phyloP scores from a whole-genome alignment of 331 rosid species.

The Erythrophleum ivorense region DNA sequence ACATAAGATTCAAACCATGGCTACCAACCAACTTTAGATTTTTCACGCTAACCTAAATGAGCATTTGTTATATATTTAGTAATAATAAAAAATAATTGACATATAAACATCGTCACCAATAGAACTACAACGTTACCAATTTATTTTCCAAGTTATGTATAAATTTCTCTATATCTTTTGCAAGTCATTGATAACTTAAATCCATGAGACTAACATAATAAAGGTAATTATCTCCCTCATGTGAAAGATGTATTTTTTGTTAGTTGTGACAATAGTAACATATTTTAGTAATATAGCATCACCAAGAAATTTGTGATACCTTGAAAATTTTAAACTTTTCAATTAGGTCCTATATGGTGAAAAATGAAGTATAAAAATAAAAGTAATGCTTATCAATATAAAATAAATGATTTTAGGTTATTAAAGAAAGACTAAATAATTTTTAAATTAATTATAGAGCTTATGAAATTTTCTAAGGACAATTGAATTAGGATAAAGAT shows the following conservation, averaged over 20 bases:
- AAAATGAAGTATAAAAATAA: too few relatives aligned
- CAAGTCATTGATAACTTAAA: constrained; percentile 30
- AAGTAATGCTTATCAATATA: too few relatives aligned
- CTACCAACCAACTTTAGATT: constrained; percentile 79
- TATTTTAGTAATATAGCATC: not conserved
- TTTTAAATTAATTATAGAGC: too few relatives aligned
- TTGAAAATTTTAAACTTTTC: too few relatives aligned
- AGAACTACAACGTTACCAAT: constrained; percentile 59
- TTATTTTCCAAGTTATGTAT: constrained; percentile 67
- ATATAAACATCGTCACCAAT: constrained; percentile 19
- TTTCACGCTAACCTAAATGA: constrained; percentile 73
- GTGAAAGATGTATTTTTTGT: not conserved
- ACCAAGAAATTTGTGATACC: too few relatives aligned
- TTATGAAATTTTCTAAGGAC: too few relatives aligned
- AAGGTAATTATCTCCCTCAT: not conserved
- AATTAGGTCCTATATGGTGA: too few relatives aligned
- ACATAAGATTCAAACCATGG: constrained; percentile 82
- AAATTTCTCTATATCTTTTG: constrained; percentile 52
- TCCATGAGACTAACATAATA: not conserved
- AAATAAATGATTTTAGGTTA: too few relatives aligned
- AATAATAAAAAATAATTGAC: constrained; percentile 12
- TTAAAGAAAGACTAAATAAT: too few relatives aligned
- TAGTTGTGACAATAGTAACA: not conserved
- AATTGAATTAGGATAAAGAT: too few relatives aligned
- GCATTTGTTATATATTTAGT: constrained; percentile 15